Conservation (phyloP, 192 early-diverging fungal genomes). For the Linnemannia elongata region DNA sequence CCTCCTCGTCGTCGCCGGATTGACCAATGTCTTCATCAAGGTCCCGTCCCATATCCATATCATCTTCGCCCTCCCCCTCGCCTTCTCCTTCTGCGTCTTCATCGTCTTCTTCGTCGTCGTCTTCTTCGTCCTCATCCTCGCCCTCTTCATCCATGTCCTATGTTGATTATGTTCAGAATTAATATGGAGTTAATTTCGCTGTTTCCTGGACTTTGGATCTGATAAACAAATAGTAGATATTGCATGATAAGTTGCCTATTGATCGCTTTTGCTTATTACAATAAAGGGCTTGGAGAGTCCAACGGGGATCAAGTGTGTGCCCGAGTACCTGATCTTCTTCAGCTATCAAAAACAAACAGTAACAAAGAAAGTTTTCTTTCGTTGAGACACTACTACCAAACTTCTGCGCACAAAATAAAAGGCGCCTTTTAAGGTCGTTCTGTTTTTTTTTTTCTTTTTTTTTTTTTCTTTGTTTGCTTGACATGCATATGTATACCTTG, state of each 20-base stretch:
- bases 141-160: slow-evolving; percentile 15
- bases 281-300: slow-evolving; percentile 29
- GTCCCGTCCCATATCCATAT: slow-evolving; percentile 19
- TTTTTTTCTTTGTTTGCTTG: too few species aligned
- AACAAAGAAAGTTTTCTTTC: background rate
- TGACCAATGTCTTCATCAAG: slow-evolving; percentile 27
- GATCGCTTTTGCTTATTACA: background rate
- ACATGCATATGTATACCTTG: background rate
- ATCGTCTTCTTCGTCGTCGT: slow-evolving; percentile 11
- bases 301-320: slow-evolving; percentile 27
- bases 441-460: too few species aligned
- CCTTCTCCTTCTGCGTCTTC: slow-evolving; percentile 14
- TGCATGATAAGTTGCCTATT: background rate
- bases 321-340: slow-evolving; percentile 3
- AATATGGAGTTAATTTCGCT: background rate
- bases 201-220: background rate
- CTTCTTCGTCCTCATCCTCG: slow-evolving; percentile 25
- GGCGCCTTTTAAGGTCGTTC: too few species aligned
- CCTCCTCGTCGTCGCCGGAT: slow-evolving; percentile 13
- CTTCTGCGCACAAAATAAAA: too few species aligned
- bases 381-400: too few species aligned
- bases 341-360: slow-evolving; percentile 13
- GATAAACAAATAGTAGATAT: background rate
- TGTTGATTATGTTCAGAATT: background rate
- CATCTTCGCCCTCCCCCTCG: slow-evolving; percentile 20